phyloP scores from a whole-genome alignment of 2,329 filamentous ascomycete genomes.

The Colletotrichum spaethianum region DNA sequence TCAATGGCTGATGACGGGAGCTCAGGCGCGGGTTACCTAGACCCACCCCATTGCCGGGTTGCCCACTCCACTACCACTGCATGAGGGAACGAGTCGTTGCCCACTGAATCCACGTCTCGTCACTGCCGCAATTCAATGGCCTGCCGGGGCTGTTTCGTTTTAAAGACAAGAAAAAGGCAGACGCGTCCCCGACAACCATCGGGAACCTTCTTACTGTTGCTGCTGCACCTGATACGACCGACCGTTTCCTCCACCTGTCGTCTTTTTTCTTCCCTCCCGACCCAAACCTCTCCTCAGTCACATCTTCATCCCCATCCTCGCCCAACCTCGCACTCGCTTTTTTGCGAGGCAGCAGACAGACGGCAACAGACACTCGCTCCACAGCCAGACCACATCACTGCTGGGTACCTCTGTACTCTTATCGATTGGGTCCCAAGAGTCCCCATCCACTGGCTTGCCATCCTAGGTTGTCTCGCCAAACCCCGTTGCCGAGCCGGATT shows the following conservation, averaged over 20 bases:
- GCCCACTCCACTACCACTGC: conserved; percentile 26
- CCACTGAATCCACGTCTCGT: conserved; percentile 40
- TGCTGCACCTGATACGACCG: conserved; percentile 21
- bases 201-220: conserved; percentile 14
- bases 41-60: conserved; percentile 24
- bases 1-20: conserved; percentile 16
- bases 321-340: conserved; percentile 6
- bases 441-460: conserved; percentile 10
- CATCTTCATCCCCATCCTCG: not conserved
- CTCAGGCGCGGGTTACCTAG: conserved; percentile 22
- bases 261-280: not conserved
- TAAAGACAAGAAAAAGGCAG: conserved; percentile 38
- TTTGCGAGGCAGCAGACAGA: not conserved
- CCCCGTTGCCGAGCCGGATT: conserved; percentile 39
- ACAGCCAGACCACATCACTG: conserved; percentile 5
- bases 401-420: conserved; percentile 7
- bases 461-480: conserved; percentile 39
- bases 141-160: conserved; percentile 40
- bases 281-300: not conserved
- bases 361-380: conserved; percentile 20
- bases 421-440: conserved; percentile 26
- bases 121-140: conserved; percentile 39
- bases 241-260: not conserved
- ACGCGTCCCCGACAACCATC: conserved; percentile 33
- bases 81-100: conserved; percentile 33